Conservation (phyloP, 805 yeast species). For the Millerozyma acaciae region DNA sequence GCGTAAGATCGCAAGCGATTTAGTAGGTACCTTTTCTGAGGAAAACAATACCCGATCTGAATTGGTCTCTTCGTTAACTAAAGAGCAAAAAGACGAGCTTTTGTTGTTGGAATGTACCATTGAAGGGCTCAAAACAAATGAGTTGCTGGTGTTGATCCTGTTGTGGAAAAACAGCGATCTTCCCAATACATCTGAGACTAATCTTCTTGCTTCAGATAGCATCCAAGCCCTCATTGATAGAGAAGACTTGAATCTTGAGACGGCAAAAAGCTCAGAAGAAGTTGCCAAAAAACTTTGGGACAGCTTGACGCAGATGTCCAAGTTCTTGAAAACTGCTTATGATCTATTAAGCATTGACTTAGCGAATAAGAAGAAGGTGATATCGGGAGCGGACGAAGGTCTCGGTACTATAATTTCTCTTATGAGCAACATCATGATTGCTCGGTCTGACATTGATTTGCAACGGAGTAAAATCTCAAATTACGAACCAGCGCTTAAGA, state of each 20-base stretch:
- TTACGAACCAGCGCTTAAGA: constrained; percentile 25
- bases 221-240: constrained; percentile 42
- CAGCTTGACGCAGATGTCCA: constrained; percentile 34
- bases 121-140: constrained; percentile 22
- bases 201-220: constrained; percentile 41
- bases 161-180: constrained; percentile 32
- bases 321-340: constrained; percentile 36
- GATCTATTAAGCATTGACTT: constrained; percentile 22
- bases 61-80: constrained; percentile 24
- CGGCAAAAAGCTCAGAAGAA: constrained; percentile 7
- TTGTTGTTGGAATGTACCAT: constrained; percentile 25
- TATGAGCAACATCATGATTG: constrained; percentile 42
- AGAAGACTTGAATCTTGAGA: constrained; percentile 15
- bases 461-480: constrained; percentile 40
- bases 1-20: constrained; percentile 17
- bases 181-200: constrained; percentile 32
- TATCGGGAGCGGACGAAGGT: constrained; percentile 18
- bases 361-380: constrained; percentile 12
- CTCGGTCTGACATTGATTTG: constrained; percentile 50
- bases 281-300: constrained; percentile 33
- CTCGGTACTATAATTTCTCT: constrained; percentile 32
- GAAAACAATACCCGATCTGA: constrained; percentile 12
- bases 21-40: constrained; percentile 16
- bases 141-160: constrained; percentile 20
- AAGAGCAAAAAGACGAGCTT: constrained; percentile 27